These are phyloP conservation scores for Lipomyces mesembrius DNA, from an alignment of 805 yeast genomes.

Conservation along the genomic window DNA sequence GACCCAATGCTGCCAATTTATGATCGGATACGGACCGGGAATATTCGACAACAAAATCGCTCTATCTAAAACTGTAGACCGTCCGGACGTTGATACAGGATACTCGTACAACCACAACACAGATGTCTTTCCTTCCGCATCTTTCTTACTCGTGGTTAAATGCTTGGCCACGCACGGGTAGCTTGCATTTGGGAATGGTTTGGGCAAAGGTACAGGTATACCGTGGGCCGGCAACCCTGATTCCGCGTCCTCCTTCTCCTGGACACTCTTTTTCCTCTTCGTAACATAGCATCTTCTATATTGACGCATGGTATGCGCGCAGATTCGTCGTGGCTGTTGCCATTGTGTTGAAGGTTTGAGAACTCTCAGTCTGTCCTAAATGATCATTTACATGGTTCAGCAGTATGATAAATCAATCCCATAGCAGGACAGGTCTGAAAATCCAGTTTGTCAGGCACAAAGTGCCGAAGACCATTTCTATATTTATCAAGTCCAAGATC, in stretches of 20 bases:
- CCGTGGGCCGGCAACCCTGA: conserved; percentile 10
- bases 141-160: neutral
- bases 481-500: no score
- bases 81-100: conserved; percentile 8
- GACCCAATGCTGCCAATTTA: conserved; percentile 37
- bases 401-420: no score
- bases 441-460: no score
- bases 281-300: neutral
- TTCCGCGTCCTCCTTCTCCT: neutral
- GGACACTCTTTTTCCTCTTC: neutral
- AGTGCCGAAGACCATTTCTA: no score
- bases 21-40: conserved; percentile 19
- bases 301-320: neutral
- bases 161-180: conserved; percentile 6
- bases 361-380: no score
- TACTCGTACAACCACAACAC: neutral
- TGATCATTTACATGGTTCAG: no score
- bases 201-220: conserved; percentile 9
- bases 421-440: no score
- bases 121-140: neutral
- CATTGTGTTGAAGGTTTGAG: neutral
- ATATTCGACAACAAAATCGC: neutral
- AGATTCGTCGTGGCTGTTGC: neutral
- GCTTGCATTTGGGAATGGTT: conserved; percentile 7
- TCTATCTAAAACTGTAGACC: neutral